These are phyloP conservation scores for Aquilaria malaccensis DNA, from an alignment of 345 rosid species.

Conservation along the genomic window DNA sequence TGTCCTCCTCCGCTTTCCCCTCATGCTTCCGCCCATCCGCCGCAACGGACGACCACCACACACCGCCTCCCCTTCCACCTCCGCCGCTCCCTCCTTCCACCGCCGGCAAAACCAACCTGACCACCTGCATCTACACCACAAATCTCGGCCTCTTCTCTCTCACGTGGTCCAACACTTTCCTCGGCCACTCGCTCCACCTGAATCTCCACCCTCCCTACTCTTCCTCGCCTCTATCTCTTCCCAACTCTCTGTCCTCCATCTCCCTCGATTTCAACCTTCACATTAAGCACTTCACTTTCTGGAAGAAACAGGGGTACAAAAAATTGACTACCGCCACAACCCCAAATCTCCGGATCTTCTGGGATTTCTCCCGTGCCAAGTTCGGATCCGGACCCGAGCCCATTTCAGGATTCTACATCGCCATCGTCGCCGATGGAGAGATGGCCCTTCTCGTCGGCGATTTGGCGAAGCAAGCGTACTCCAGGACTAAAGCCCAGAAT, in stretches of 20 bases:
- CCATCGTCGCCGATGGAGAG: conserved; percentile 64
- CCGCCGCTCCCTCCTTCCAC: conserved; percentile 24
- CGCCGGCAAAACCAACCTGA: conserved; percentile 45
- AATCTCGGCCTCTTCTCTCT: conserved; percentile 72
- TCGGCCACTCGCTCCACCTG: conserved; percentile 81
- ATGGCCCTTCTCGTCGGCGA: conserved; percentile 76
- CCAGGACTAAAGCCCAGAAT: conserved; percentile 38
- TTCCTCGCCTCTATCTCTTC: conserved; percentile 34
- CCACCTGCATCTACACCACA: conserved; percentile 72
- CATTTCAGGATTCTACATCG: conserved; percentile 66
- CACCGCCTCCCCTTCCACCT: conserved; percentile 17
- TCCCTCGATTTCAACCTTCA: conserved; percentile 60
- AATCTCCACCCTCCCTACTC: conserved; percentile 45
- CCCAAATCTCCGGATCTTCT: conserved; percentile 43
- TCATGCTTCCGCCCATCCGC: conserved; percentile 41
- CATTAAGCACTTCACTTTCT: conserved; percentile 60
- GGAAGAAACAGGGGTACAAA: conserved; percentile 77
- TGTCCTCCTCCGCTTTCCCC: conserved; percentile 54
- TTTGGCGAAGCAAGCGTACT: conserved; percentile 45
- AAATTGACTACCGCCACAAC: conserved; percentile 18
- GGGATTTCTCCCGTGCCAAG: conserved; percentile 75
- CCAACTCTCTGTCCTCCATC: conserved; percentile 39
- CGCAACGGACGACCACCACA: conserved; percentile 11
- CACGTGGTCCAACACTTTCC: conserved; percentile 70
- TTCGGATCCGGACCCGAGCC: conserved; percentile 89